phyloP scores from a whole-genome alignment of 139 green algal species.

The Micractinium sp. region DNA sequence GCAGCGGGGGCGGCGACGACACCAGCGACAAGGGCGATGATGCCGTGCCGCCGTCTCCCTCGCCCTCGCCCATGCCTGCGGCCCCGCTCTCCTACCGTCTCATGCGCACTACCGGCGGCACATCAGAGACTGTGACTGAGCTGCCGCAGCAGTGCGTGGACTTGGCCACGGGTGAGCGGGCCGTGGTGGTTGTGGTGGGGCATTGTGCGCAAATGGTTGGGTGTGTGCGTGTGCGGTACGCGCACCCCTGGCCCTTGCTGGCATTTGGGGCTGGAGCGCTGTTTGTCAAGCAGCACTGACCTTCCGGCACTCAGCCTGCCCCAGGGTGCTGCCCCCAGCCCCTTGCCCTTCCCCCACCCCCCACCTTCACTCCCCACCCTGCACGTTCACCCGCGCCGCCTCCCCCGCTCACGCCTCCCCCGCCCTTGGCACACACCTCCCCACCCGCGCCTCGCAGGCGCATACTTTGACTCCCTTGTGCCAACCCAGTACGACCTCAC shows the following conservation, averaged over 20 bases:
- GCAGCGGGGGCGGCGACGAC: background rate
- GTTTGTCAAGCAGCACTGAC: no score
- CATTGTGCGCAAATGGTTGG: no score
- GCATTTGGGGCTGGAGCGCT: no score
- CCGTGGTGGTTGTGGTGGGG: background rate
- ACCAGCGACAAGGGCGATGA: background rate
- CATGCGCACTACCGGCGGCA: background rate
- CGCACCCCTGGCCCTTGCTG: background rate
- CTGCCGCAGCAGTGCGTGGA: background rate
- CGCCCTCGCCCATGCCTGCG: background rate
- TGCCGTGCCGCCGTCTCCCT: background rate
- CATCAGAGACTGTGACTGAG: no score
- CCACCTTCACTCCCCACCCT: no score
- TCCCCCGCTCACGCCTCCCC: background rate
- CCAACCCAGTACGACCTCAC: background rate
- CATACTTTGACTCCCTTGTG: background rate
- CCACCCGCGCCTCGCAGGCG: background rate
- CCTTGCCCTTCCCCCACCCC: background rate
- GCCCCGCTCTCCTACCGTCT: background rate
- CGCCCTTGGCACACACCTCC: background rate
- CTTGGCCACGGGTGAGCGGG: background rate
- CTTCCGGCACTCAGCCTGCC: no score
- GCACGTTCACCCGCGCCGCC: no score
- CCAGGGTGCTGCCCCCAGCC: background rate
- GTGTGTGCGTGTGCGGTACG: background rate